Base-by-base conservation (phyloP, 345 rosid genomes). In the Trapa incisa region DNA sequence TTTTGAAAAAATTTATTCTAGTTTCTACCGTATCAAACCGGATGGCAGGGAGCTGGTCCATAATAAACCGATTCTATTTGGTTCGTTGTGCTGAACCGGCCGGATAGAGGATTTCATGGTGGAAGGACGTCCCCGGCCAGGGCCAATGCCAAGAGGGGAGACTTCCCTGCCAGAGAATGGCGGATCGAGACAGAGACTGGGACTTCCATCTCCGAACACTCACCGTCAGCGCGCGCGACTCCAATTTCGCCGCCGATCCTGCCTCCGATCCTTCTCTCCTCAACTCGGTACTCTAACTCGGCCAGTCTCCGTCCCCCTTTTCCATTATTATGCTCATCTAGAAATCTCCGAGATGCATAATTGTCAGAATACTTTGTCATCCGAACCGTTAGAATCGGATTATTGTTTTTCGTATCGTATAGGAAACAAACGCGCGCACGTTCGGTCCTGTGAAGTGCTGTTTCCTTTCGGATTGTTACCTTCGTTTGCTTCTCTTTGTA, bases 181-280 rank as follows among this genome's bases (percentile, higher is more conserved):
- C 69, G 48, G 81, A 81, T 69, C 71, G 76, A 60, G 86, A 77
- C 67, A 78, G 78, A 70, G 87, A 80, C 74, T 94, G 94, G 97
- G 88, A 91, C 72, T 81, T 82, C 70, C 74, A 88, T 71, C 91
- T 91, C 35, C 82, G 95, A 69, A 87, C 74, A 61, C 69, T 94
- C 68, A 84, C 88, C 33, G 85, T 74, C 78, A 76, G 86, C 81
- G 75, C 91, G 33, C 74, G 98, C 6, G 98, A 90, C 76, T 86
- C 96, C 61, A 82, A 68, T 73, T 66, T 81, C 67, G 71, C 88
- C 70, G 74, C 79, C 65, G 94, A 90, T 74, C 89, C 97, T 67
- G 71, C 88, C 70, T 73, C 79, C 65, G 94, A 90, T 74, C 89
- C 97, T 37, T 86, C 87, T 32, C 75, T 91, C 57, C 81, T 89